phyloP scores from a whole-genome alignment of 1,284 basidiomycete species.

The Sporisorium graminicola region DNA sequence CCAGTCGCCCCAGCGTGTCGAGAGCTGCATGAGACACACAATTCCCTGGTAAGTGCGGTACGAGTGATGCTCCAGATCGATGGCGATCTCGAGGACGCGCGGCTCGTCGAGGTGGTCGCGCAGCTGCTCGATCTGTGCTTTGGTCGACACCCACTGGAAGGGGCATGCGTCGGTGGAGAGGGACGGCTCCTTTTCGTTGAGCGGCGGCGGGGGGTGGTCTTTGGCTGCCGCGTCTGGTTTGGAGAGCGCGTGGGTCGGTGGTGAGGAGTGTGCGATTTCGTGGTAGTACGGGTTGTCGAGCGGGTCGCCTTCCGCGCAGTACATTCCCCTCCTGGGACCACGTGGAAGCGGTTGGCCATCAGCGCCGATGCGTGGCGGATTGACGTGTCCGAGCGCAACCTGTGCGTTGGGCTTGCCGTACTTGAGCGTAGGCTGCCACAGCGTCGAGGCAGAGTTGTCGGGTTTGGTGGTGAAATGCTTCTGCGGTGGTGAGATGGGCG shows the following conservation, averaged over 20 bases:
- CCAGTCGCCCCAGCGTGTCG: conserved; percentile 85
- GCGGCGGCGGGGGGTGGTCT: conserved; percentile 50
- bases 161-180: conserved; percentile 78
- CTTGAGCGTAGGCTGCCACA: conserved; percentile 57
- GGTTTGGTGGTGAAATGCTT: conserved; percentile 60
- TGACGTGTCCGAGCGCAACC: conserved; percentile 52
- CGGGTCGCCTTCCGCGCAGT: conserved; percentile 65
- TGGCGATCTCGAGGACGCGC: conserved; percentile 81
- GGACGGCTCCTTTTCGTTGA: conserved; percentile 51
- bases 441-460: conserved; percentile 54
- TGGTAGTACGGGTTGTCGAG: conserved; percentile 64
- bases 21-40: conserved; percentile 86
- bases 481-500: conserved; percentile 65
- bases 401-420: conserved; percentile 65
- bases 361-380: conserved; percentile 15
- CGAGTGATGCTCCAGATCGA: conserved; percentile 94
- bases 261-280: conserved; percentile 57
- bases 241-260: conserved; percentile 67
- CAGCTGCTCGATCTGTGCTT: conserved; percentile 76
- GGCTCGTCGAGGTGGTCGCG: conserved; percentile 73
- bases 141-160: conserved; percentile 81
- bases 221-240: conserved; percentile 31
- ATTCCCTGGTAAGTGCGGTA: conserved; percentile 87
- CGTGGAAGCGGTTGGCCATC: conserved; percentile 30
- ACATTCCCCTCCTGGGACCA: conserved; percentile 59